Conservation (phyloP, 495 filamentous ascomycete species). For the Daldinia caldariorum region DNA sequence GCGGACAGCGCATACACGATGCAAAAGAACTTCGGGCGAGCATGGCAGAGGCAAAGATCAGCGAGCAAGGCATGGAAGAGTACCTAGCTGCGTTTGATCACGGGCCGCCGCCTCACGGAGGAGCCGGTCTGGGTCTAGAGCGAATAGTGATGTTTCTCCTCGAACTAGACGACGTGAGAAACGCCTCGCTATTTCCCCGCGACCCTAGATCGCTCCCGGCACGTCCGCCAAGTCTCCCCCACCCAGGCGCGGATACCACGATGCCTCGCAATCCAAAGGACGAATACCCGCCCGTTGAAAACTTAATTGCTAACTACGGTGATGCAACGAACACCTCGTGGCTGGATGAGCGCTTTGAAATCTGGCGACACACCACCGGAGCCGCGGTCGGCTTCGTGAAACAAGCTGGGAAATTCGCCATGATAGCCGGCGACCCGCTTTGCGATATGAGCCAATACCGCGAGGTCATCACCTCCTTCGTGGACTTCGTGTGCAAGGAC, state of each 20-base stretch:
- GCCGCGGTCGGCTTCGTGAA: constrained; percentile 73
- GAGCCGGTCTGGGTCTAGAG: constrained; percentile 79
- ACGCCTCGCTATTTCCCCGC: constrained; percentile 75
- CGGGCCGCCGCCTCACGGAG: constrained; percentile 80
- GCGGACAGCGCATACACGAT: constrained; percentile 83
- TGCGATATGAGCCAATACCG: constrained; percentile 70
- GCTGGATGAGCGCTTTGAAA: constrained; percentile 74
- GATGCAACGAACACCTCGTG: constrained; percentile 78
- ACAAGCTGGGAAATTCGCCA: constrained; percentile 63
- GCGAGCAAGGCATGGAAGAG: constrained; percentile 73
- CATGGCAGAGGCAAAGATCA: constrained; percentile 72
- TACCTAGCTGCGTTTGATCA: constrained; percentile 80
- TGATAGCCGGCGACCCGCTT: constrained; percentile 73
- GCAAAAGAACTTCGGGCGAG: constrained; percentile 72
- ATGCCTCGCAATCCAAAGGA: constrained; percentile 52
- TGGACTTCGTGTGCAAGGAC: constrained; percentile 70
- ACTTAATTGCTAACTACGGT: constrained; percentile 77
- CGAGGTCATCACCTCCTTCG: constrained; percentile 68
- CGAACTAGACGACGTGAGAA: constrained; percentile 77
- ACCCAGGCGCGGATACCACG: constrained; percentile 72
- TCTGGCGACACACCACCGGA: constrained; percentile 74
- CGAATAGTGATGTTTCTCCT: constrained; percentile 79
- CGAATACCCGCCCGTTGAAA: constrained; percentile 69
- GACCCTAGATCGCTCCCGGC: constrained; percentile 74
- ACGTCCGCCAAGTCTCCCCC: constrained; percentile 65